Evolutionary conservation across 2,329 filamentous ascomycete species (phyloP).

Genomic region (Botrytis tulipae): DNA sequence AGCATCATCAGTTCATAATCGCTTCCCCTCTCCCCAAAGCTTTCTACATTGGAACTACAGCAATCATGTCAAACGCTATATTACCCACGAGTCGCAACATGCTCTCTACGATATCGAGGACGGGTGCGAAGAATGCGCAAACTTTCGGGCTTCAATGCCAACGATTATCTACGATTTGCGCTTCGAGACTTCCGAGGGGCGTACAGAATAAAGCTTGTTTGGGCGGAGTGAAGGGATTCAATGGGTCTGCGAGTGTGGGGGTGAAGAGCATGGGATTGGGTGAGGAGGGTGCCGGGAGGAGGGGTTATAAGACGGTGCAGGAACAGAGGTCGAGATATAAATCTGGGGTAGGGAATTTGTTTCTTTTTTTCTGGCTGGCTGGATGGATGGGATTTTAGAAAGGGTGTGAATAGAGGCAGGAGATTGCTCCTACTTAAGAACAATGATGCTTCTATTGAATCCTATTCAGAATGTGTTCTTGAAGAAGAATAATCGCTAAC

Average conservation of each 20-base stretch:
- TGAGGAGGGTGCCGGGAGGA: neutral
- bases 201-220: neutral
- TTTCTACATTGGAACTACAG: neutral
- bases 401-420: neutral
- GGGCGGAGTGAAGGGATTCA: neutral
- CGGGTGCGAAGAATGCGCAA: neutral
- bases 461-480: neutral
- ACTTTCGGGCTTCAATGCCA: conserved; percentile 22
- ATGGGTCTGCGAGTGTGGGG: neutral
- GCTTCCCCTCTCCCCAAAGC: neutral
- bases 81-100: neutral
- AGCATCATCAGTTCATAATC: neutral
- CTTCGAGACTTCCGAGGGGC: neutral
- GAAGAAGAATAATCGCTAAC: neutral
- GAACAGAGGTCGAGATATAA: conserved; percentile 36
- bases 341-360: conserved; percentile 33
- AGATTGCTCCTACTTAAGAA: neutral
- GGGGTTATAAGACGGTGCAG: conserved; percentile 37
- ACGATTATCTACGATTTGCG: conserved; percentile 20
- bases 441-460: neutral
- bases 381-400: neutral
- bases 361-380: neutral
- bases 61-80: conserved; percentile 5
- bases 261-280: neutral
- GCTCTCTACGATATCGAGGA: neutral